These are phyloP conservation scores for Pogostemon cablin DNA, from an alignment of 257 asterid species.

Conservation along the genomic window DNA sequence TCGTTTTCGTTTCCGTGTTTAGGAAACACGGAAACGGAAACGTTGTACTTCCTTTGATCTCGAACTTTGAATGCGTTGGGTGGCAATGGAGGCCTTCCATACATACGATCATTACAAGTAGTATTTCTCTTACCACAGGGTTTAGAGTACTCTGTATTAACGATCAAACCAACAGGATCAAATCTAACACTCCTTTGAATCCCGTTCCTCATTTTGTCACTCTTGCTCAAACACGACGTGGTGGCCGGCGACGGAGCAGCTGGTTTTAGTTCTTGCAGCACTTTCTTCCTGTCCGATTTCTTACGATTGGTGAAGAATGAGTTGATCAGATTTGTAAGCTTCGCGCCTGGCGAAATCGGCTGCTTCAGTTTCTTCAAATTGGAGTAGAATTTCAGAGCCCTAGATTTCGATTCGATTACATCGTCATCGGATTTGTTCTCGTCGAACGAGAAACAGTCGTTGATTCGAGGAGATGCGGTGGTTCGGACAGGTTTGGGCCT, in stretches of 20 bases:
- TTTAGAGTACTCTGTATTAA: slow-evolving; percentile 44
- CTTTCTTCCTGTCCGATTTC: slow-evolving; percentile 33
- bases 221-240: slow-evolving; percentile 52
- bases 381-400: slow-evolving; percentile 49
- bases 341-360: slow-evolving; percentile 68
- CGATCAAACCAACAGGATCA: slow-evolving; percentile 48
- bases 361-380: slow-evolving; percentile 59
- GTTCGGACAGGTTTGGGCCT: slow-evolving; percentile 41
- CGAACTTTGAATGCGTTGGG: slow-evolving; percentile 33
- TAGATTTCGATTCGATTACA: slow-evolving; percentile 47
- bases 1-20: neutral
- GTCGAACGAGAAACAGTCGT: slow-evolving; percentile 23
- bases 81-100: slow-evolving; percentile 43
- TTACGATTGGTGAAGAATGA: slow-evolving; percentile 48
- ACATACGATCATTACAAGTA: slow-evolving; percentile 27
- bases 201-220: slow-evolving; percentile 29
- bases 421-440: slow-evolving; percentile 29
- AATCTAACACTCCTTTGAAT: slow-evolving; percentile 50
- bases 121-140: slow-evolving; percentile 46
- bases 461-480: neutral
- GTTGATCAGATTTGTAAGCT: slow-evolving; percentile 54
- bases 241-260: slow-evolving; percentile 31
- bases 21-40: neutral
- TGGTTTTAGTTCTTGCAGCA: slow-evolving; percentile 11
- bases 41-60: slow-evolving; percentile 23